A percentile compares a stretch with the other conserved stretches of the same genome.
phyloP scores from a whole-genome alignment of 108 stramenopile species.

The Nitzschia sp. region DNA sequence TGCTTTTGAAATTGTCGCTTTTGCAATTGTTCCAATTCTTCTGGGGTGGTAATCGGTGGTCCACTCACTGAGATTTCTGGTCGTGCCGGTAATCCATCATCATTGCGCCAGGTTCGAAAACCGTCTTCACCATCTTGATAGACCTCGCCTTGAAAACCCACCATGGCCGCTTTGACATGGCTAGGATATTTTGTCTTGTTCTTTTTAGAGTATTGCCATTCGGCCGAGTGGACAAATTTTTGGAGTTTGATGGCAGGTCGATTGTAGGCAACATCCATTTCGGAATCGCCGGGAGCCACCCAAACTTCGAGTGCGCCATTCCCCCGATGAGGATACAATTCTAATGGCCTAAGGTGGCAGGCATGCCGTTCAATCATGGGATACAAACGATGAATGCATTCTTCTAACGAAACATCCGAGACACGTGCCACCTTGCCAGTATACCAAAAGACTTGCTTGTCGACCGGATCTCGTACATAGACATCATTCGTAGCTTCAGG shows the following conservation, averaged over 20 bases:
- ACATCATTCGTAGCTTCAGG: constrained; percentile 74
- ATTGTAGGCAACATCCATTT: constrained; percentile 85
- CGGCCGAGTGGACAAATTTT: not conserved
- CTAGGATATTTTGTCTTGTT: not conserved
- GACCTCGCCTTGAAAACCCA: constrained; percentile 86
- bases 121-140: constrained; percentile 69
- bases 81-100: constrained; percentile 69
- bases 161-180: constrained; percentile 45
- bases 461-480: constrained; percentile 65
- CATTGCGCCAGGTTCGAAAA: constrained; percentile 72
- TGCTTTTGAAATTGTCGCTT: constrained; percentile 44
- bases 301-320: constrained; percentile 64
- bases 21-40: constrained; percentile 62
- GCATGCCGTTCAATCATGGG: constrained; percentile 80
- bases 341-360: constrained; percentile 66
- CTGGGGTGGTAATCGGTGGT: constrained; percentile 57
- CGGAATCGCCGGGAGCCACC: constrained; percentile 82
- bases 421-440: constrained; percentile 83
- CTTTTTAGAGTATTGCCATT: not conserved
- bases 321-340: constrained; percentile 65
- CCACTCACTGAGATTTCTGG: constrained; percentile 53
- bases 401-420: constrained; percentile 69
- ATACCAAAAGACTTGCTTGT: constrained; percentile 70
- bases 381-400: constrained; percentile 70
- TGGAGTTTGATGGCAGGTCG: constrained; percentile 37